phyloP scores from a whole-genome alignment of 495 filamentous ascomycete species.

The Penicillium canescens region DNA sequence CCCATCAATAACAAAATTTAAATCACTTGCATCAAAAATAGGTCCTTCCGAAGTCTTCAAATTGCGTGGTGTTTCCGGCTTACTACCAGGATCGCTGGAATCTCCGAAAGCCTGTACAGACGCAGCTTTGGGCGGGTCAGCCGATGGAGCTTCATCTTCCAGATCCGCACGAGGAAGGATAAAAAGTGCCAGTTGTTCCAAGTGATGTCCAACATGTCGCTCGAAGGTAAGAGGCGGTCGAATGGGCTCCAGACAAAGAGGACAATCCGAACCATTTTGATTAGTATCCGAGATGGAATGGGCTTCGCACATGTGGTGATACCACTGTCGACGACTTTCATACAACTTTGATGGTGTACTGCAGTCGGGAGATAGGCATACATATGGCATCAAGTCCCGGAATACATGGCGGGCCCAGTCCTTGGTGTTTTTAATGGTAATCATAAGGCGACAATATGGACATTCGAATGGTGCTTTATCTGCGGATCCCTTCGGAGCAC shows the following conservation, averaged over 20 bases:
- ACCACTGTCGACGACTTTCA: slow-evolving; percentile 24
- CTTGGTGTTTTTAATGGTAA: slow-evolving; percentile 6
- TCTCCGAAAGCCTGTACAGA: too few species aligned
- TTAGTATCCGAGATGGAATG: background rate
- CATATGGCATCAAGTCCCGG: slow-evolving; percentile 30
- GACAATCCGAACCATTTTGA: background rate
- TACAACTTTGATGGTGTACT: slow-evolving; percentile 16
- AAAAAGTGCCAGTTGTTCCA: slow-evolving; percentile 22
- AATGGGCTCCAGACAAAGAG: background rate
- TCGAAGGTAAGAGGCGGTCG: slow-evolving; percentile 2
- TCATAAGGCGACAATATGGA: slow-evolving; percentile 28
- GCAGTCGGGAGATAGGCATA: slow-evolving; percentile 22
- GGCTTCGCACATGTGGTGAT: slow-evolving; percentile 14
- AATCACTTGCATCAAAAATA: too few species aligned
- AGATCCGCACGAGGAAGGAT: background rate
- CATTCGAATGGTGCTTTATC: slow-evolving; percentile 22
- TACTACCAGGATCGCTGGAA: too few species aligned
- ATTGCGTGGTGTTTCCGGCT: too few species aligned
- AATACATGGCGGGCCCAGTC: slow-evolving; percentile 29
- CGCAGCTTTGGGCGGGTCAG: too few species aligned
- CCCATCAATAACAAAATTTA: too few species aligned
- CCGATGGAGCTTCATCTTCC: background rate
- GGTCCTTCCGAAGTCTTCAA: too few species aligned
- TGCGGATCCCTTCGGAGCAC: slow-evolving; percentile 9
- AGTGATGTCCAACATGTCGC: slow-evolving; percentile 15